These are phyloP conservation scores for Ceratobasidium sp. DNA, from an alignment of 1,284 basidiomycete species.

Conservation along the genomic window DNA sequence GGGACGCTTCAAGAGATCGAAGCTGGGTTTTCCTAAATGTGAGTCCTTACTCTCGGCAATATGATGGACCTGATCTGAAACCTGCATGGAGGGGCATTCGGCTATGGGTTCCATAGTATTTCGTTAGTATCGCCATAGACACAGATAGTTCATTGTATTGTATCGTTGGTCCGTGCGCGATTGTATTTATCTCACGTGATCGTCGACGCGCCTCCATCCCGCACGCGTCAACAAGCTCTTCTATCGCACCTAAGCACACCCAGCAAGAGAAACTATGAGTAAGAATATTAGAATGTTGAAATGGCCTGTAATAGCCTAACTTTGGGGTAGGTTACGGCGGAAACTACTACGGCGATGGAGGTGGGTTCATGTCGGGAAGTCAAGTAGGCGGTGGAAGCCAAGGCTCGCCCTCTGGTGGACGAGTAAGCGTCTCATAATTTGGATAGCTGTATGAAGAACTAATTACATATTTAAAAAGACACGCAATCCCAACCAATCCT, in stretches of 20 bases:
- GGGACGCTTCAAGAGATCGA: constrained; percentile 32
- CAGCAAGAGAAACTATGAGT: constrained; percentile 17
- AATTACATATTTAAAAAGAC: constrained; percentile 3
- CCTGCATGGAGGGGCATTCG: neutral
- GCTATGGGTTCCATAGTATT: neutral
- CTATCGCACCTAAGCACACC: neutral
- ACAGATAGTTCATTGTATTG: neutral
- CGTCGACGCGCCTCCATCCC: constrained; percentile 10
- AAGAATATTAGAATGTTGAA: neutral
- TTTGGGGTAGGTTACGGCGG: constrained; percentile 2
- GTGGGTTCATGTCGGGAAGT: constrained; percentile 37
- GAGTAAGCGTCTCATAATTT: constrained; percentile 5
- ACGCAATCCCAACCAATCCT: constrained; percentile 59
- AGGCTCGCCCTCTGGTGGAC: constrained; percentile 31
- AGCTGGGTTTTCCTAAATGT: constrained; percentile 10
- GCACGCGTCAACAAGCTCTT: constrained; percentile 7
- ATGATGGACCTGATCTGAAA: neutral
- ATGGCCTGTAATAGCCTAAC: neutral
- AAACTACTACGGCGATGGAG: constrained; percentile 35
- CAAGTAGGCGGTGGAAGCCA: constrained; percentile 39
- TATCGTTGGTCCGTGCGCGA: neutral
- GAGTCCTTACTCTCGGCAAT: neutral
- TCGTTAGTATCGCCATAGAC: neutral
- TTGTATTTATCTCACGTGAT: constrained; percentile 37
- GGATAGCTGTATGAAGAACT: neutral